Evolutionary conservation across 1,284 basidiomycete genomes (phyloP).

Genomic region (Boletus smithii): DNA sequence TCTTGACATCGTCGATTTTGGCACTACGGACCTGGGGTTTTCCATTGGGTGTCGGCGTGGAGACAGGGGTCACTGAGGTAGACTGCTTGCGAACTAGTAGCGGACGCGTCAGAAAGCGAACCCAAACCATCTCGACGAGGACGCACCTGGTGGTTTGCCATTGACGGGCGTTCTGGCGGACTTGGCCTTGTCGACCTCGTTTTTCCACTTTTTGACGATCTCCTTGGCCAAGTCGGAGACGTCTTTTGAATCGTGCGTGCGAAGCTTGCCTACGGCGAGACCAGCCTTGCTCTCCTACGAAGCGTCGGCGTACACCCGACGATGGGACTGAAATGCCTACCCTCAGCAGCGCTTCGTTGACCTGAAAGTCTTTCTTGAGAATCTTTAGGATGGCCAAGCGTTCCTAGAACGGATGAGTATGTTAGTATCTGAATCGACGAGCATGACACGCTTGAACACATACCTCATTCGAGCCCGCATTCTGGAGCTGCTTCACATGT

Average conservation of each 20-base stretch:
- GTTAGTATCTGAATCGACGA: too few species aligned
- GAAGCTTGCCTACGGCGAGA: slow-evolving; percentile 88
- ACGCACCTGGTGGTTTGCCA: slow-evolving; percentile 34
- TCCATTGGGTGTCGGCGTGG: slow-evolving; percentile 43
- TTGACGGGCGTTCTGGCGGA: slow-evolving; percentile 31
- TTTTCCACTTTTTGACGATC: slow-evolving; percentile 91
- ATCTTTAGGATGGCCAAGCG: slow-evolving; percentile 65
- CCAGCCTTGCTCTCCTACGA: slow-evolving; percentile 86
- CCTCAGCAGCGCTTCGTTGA: slow-evolving; percentile 85
- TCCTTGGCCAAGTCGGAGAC: slow-evolving; percentile 88
- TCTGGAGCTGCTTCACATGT: slow-evolving; percentile 75
- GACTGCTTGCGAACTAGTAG: slow-evolving; percentile 32
- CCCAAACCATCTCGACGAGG: neutral
- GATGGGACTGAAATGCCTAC: slow-evolving; percentile 49
- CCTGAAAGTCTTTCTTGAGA: slow-evolving; percentile 76
- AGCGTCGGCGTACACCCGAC: neutral
- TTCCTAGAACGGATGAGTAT: slow-evolving; percentile 57
- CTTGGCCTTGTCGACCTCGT: slow-evolving; percentile 79
- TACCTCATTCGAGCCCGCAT: slow-evolving; percentile 59
- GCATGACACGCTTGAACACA: too few species aligned
- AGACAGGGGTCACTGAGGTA: slow-evolving; percentile 14
- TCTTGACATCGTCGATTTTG: slow-evolving; percentile 67
- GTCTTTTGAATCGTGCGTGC: slow-evolving; percentile 67
- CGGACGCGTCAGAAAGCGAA: neutral
- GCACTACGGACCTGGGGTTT: slow-evolving; percentile 52